phyloP scores from a whole-genome alignment of 2,329 filamentous ascomycete species.

The Gliomastix tumulicola region DNA sequence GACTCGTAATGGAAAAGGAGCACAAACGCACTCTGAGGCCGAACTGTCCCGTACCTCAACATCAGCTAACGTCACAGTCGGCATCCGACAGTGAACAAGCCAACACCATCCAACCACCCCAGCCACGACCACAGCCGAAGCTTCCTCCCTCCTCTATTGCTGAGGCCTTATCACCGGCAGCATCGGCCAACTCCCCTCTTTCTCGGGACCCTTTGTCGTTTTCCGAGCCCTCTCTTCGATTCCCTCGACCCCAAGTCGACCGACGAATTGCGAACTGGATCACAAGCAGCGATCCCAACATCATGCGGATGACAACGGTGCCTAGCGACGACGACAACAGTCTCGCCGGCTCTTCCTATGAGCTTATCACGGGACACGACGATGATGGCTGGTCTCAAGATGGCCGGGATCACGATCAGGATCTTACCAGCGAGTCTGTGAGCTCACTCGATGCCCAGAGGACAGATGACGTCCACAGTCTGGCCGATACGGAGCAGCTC shows the following conservation, averaged over 20 bases:
- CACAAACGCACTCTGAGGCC: too few species aligned
- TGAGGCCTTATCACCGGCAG: too few species aligned
- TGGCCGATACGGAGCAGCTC: slow-evolving; percentile 38
- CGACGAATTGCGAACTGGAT: slow-evolving; percentile 52
- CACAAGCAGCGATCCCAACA: slow-evolving; percentile 48
- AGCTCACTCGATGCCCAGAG: slow-evolving; percentile 40
- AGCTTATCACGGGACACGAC: slow-evolving; percentile 39
- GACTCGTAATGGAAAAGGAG: too few species aligned
- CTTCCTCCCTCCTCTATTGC: too few species aligned
- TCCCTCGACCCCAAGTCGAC: slow-evolving; percentile 49
- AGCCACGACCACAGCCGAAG: too few species aligned
- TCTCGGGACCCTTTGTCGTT: too few species aligned
- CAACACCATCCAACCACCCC: too few species aligned
- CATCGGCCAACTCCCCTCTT: too few species aligned
- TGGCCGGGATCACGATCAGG: slow-evolving; percentile 36
- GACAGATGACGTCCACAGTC: slow-evolving; percentile 44
- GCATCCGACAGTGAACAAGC: too few species aligned
- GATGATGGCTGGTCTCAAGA: slow-evolving; percentile 3
- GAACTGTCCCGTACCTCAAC: too few species aligned
- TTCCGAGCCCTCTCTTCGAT: slow-evolving; percentile 45
- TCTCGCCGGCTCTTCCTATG: slow-evolving; percentile 49
- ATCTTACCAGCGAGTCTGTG: slow-evolving; percentile 41
- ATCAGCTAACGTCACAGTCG: too few species aligned
- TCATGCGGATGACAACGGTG: slow-evolving; percentile 37
- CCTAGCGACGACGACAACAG: slow-evolving; percentile 33